Percentiles rank a stretch among this genome's conserved stretches.
These are phyloP conservation scores for Metarhizium brunneum DNA, from an alignment of 2,329 filamentous ascomycete species.

Conservation along the genomic window DNA sequence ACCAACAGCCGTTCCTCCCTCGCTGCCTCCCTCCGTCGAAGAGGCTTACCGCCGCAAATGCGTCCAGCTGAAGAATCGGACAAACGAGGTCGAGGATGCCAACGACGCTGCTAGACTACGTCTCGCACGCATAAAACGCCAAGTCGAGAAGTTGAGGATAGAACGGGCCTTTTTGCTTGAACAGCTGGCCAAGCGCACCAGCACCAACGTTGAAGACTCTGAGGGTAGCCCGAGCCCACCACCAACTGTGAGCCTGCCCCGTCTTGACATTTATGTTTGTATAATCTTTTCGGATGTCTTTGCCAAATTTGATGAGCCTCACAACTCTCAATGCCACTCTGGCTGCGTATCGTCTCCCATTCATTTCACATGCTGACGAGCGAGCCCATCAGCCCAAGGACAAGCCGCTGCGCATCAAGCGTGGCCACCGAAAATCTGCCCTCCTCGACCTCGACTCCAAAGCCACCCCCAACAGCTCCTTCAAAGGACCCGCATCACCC, in stretches of 20 bases:
- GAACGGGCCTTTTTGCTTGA: constrained; percentile 70
- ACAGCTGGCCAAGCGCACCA: constrained; percentile 65
- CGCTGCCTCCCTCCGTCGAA: constrained; percentile 81
- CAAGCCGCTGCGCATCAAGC: constrained; percentile 67
- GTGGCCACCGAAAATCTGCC: constrained; percentile 57
- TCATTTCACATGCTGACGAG: constrained; percentile 18
- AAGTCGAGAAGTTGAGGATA: constrained; percentile 84
- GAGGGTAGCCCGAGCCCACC: constrained; percentile 74
- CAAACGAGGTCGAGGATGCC: constrained; percentile 83
- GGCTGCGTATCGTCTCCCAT: background rate
- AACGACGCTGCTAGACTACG: constrained; percentile 78
- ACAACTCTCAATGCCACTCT: background rate
- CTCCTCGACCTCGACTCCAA: constrained; percentile 34
- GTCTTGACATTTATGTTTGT: background rate
- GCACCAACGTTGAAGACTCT: constrained; percentile 66
- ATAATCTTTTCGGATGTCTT: background rate
- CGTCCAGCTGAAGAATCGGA: constrained; percentile 84
- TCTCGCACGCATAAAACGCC: constrained; percentile 69
- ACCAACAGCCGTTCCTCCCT: constrained; percentile 40
- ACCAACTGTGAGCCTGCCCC: constrained; percentile 50
- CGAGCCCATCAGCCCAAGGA: constrained; percentile 55
- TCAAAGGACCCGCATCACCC: constrained; percentile 36
- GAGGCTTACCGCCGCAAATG: constrained; percentile 95
- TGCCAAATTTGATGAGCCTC: background rate
- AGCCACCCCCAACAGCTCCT: constrained; percentile 28